These are phyloP conservation scores for Phlegmacium glaucopus DNA, from an alignment of 768 basidiomycete species.

Conservation along the genomic window DNA sequence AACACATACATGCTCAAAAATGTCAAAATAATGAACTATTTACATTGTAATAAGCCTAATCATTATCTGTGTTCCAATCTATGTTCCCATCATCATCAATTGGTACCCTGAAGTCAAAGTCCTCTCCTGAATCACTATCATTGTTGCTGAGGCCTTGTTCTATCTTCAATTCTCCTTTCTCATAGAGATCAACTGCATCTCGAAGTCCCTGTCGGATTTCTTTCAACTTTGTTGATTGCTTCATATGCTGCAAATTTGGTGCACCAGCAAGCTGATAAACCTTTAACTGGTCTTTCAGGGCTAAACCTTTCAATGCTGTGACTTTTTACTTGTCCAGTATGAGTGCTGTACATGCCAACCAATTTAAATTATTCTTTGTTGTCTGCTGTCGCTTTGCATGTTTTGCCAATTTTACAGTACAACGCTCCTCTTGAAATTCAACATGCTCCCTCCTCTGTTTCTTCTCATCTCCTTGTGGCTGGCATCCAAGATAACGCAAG, in stretches of 20 bases:
- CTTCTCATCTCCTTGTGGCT: conserved; percentile 4
- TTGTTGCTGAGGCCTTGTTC: no score
- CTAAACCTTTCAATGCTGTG: conserved; percentile 4
- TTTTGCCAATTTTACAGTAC: conserved; percentile 3
- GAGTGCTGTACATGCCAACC: conserved; percentile 1
- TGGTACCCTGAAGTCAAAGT: not conserved
- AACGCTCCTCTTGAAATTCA: not conserved
- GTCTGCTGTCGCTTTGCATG: conserved; percentile 2
- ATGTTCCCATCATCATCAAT: not conserved
- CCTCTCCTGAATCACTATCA: not conserved
- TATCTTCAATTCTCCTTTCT: conserved; percentile 1
- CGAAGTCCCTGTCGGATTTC: conserved; percentile 3
- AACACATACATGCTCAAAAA: no score
- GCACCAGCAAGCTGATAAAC: conserved; percentile 10
- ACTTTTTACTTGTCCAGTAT: conserved; percentile 5
- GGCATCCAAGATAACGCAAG: not conserved
- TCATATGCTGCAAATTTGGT: conserved; percentile 5
- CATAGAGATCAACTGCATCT: conserved; percentile 5
- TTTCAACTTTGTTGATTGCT: not conserved
- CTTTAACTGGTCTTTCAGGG: conserved; percentile 5
- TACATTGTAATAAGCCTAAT: not conserved
- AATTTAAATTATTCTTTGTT: conserved; percentile 1
- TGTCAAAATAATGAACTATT: not conserved
- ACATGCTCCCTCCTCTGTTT: not conserved
- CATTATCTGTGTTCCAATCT: not conserved